Base-by-base conservation (phyloP, 1,284 basidiomycete species). In the Ganoderma sp. region DNA sequence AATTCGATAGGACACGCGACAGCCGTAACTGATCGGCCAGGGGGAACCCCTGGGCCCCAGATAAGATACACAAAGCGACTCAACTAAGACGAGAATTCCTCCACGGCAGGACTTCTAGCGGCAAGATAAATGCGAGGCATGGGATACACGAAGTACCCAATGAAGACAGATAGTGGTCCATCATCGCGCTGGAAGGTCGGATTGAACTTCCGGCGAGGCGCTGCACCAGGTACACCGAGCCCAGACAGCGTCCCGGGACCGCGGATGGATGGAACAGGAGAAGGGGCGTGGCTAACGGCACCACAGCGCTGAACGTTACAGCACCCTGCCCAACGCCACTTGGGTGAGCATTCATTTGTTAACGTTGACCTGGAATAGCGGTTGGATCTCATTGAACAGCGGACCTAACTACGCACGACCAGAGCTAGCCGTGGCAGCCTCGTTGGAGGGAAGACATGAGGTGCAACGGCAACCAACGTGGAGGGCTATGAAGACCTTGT, bases 151-250 rank as follows among this genome's bases (percentile, higher is more conserved):
- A 22, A 58, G 56, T 7, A 56, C 39, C 12, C 57, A 59, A 59
- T 59, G 14, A 19, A 37, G 10, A 57, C 10, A n/a, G n/a, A 37
- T 59, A 41, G 37, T 43, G 41, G 42, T n/a, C 14, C 14, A 39
- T 60, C 42, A 28, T n/a, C 52, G 32, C 34, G 42, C 59, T 59
- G 59, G 43, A 25, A 39, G 48, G 41, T 32, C 65, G 65, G 65
- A 43, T 25, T 37, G 32, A 66, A 19, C 48, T 41, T 28, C 37
- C 19, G 37, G 57, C 56, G 45, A 67, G 61, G 45, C 56, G 61
- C 60, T 22, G 9, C 57, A 59, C 43, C 32, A 15, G 28, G 56
- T 54, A 57, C 37, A 43, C 66, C 66, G 56, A 43, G 34, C 19
- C 61, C 58, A 65, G 43, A 50, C 9, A 34, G 32, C 56, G 32